phyloP scores from a whole-genome alignment of 2,329 filamentous ascomycete genomes.

The Ilyonectria robusta region DNA sequence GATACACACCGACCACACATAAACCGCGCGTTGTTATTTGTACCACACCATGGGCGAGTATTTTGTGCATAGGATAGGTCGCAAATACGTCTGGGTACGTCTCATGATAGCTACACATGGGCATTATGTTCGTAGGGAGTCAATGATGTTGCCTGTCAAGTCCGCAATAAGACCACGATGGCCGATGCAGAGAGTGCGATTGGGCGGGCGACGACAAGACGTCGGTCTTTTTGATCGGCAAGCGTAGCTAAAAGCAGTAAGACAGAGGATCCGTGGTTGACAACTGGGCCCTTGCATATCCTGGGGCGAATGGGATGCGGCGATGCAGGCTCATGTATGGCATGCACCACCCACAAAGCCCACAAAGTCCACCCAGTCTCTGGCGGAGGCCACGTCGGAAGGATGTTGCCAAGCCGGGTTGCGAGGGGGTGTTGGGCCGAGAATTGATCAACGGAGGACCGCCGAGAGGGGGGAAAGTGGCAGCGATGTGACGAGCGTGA shows the following conservation, averaged over 20 bases:
- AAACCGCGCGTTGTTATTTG: conserved; percentile 19
- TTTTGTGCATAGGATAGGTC: not conserved
- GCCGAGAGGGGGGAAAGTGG: not conserved
- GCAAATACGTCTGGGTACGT: not conserved
- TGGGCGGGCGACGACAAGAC: conserved; percentile 7
- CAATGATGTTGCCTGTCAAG: conserved; percentile 2
- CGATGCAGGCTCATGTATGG: conserved; percentile 38
- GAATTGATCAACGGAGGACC: conserved; percentile 6
- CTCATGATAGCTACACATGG: not conserved
- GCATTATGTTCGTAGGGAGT: not conserved
- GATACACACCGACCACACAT: conserved; percentile 18
- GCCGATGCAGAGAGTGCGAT: conserved; percentile 9
- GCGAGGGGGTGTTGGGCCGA: conserved; percentile 18
- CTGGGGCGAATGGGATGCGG: conserved; percentile 35
- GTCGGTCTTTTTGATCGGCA: conserved; percentile 8
- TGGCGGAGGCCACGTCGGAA: conserved; percentile 16
- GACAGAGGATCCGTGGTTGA: conserved; percentile 22
- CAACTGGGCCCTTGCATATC: conserved; percentile 37
- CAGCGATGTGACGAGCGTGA: not conserved
- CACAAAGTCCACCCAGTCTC: not conserved
- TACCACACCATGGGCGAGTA: conserved; percentile 1
- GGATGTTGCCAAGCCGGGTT: conserved; percentile 18
- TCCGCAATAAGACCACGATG: conserved; percentile 9
- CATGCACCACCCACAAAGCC: conserved; percentile 21
- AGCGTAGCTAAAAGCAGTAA: conserved; percentile 24